Base-by-base conservation (phyloP, 1,284 basidiomycete genomes). In the Schizopora paradoxa region DNA sequence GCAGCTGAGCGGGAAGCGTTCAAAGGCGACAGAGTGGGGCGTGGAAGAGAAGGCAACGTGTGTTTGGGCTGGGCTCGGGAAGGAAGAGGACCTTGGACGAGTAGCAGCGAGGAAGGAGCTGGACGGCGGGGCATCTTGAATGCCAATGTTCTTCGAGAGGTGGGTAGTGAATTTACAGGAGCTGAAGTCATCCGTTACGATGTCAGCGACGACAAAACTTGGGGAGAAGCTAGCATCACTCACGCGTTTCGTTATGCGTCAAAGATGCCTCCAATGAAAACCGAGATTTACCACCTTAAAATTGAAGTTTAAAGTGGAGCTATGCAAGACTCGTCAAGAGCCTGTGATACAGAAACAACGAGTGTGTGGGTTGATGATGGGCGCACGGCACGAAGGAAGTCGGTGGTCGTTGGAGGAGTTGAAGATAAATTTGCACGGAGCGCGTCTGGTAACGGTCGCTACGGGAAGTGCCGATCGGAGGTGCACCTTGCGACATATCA, bases 61-160 rank as follows among this genome's bases (percentile, higher is more conserved):
- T 82, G 77, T 57, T 73, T 81, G 11, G 77, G 70, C 18, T 64
- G 54, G 35, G 71, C 73, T 49, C 76, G 68, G 13, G 71, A 58
- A n/a, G 81, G 79, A 13, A 72, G 66, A 13, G 79, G 78, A 6
- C 78, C 80, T 21, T 68, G 62, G 39, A 70, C 60, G 44, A 84
- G 70, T 45, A 65, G 72, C 47, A 84, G 72, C 11, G 79, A 67
- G 38, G 75, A 67, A 3, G 81, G 81, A 5, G 81, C 77, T 23
- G 70, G 63, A 25, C 81, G 74, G 54, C 80, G 78, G 48, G 72
- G 69, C 80, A 82, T 81, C 47, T 35, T 53, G 27, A 44, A 45
- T 19, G 19, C 22, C 29, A 42, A 26, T 16, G 16, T 37, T 19
- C 13, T 44, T 29, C 22, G 41, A 7, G 29, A 22, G 25, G 21